phyloP scores from a whole-genome alignment of 495 filamentous ascomycete genomes.

The Pyrenopolyporus hunteri region DNA sequence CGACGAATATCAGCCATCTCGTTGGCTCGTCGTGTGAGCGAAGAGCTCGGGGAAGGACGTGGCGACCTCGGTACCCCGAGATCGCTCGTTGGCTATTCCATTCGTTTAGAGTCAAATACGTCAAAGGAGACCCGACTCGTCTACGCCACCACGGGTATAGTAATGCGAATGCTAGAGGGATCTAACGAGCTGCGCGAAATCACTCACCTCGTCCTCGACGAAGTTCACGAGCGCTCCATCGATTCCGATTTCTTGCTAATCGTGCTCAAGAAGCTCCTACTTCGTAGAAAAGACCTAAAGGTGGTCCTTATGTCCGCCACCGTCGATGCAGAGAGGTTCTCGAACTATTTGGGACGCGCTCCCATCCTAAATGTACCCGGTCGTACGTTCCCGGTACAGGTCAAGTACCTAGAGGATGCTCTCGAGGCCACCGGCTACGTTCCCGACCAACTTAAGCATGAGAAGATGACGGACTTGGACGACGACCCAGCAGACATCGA shows the following conservation, averaged over 20 bases:
- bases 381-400: slow-evolving; percentile 88
- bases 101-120: slow-evolving; percentile 88
- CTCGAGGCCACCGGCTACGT: slow-evolving; percentile 79
- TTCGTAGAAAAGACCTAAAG: slow-evolving; percentile 70
- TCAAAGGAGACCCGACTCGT: slow-evolving; percentile 79
- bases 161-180: slow-evolving; percentile 94
- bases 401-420: slow-evolving; percentile 89
- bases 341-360: slow-evolving; percentile 80
- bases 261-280: slow-evolving; percentile 80
- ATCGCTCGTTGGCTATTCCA: slow-evolving; percentile 92
- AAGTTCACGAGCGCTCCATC: slow-evolving; percentile 93
- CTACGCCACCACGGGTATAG: slow-evolving; percentile 87
- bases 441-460: slow-evolving; percentile 56
- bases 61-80: slow-evolving; percentile 78
- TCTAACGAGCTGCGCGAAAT: slow-evolving; percentile 84
- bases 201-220: slow-evolving; percentile 91
- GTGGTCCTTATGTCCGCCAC: slow-evolving; percentile 97
- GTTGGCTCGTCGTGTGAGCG: slow-evolving; percentile 85
- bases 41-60: slow-evolving; percentile 87
- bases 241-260: slow-evolving; percentile 95
- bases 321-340: slow-evolving; percentile 88
- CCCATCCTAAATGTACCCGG: slow-evolving; percentile 89
- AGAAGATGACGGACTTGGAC: slow-evolving; percentile 58
- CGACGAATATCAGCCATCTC: slow-evolving; percentile 95
- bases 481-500: slow-evolving; percentile 62